These are phyloP conservation scores for Phaeophleospora eucalypticola DNA, from an alignment of 2,329 filamentous ascomycete genomes.

Conservation along the genomic window DNA sequence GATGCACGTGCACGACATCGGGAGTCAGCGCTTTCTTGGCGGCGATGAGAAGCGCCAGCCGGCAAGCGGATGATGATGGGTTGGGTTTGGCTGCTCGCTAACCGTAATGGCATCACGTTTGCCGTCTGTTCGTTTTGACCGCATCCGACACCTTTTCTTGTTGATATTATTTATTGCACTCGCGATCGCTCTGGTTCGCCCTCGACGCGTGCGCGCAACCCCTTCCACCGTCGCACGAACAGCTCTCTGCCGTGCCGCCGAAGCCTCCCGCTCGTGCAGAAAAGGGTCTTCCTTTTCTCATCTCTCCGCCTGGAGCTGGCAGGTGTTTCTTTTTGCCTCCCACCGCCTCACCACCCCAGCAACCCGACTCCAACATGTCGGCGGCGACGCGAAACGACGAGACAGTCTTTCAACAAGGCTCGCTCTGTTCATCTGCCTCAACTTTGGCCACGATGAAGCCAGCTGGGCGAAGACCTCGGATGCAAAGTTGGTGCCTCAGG, in stretches of 20 bases:
- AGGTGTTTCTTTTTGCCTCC: background rate
- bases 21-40: too few species aligned
- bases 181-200: too few species aligned
- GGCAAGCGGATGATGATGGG: too few species aligned
- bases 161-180: too few species aligned
- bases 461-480: background rate
- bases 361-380: background rate
- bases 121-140: background rate
- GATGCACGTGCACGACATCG: too few species aligned
- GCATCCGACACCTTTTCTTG: background rate
- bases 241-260: too few species aligned
- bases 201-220: background rate
- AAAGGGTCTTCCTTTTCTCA: background rate
- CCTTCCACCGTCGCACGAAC: too few species aligned
- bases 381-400: background rate
- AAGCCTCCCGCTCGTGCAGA: background rate
- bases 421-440: background rate
- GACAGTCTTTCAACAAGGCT: background rate
- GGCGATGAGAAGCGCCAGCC: too few species aligned
- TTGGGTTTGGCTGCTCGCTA: background rate
- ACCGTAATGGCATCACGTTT: background rate
- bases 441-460: background rate
- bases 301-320: too few species aligned
- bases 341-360: background rate
- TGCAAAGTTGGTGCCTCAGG: background rate